Conservation (phyloP, 2,329 filamentous ascomycete species). For the Didymella pinodella region DNA sequence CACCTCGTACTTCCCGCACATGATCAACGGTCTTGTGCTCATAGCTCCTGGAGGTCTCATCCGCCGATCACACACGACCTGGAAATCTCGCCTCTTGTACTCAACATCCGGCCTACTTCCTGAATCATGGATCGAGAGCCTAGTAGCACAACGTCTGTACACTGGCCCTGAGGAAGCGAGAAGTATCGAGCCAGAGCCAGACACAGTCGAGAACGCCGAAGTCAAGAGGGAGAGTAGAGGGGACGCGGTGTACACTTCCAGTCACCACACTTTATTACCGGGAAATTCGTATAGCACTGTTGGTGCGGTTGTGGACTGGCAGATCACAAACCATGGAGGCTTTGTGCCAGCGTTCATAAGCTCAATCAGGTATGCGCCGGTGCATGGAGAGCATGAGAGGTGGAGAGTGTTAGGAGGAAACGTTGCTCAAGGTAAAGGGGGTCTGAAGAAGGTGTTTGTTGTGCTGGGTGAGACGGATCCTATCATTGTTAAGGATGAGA, state of each 20-base stretch:
- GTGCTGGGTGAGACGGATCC: slow-evolving; percentile 72
- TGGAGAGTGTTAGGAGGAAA: slow-evolving; percentile 66
- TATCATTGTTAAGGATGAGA: slow-evolving; percentile 71
- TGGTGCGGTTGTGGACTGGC: slow-evolving; percentile 72
- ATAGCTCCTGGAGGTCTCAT: slow-evolving; percentile 83
- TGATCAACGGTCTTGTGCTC: slow-evolving; percentile 75
- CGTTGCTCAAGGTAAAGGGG: slow-evolving; percentile 42
- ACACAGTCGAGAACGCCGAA: slow-evolving; percentile 30
- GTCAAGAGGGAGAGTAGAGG: slow-evolving; percentile 14
- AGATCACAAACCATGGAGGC: slow-evolving; percentile 70
- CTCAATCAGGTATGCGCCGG: slow-evolving; percentile 73
- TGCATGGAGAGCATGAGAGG: slow-evolving; percentile 68
- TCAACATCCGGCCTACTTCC: slow-evolving; percentile 67
- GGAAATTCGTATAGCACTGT: slow-evolving; percentile 64
- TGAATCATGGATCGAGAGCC: slow-evolving; percentile 60
- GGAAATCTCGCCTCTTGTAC: slow-evolving; percentile 70
- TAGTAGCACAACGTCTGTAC: slow-evolving; percentile 50
- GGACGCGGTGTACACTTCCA: slow-evolving; percentile 36
- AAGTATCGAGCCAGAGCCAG: slow-evolving; percentile 39
- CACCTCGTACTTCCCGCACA: slow-evolving; percentile 70
- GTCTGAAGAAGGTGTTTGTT: slow-evolving; percentile 65
- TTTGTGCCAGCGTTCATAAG: slow-evolving; percentile 76
- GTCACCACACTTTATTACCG: slow-evolving; percentile 56
- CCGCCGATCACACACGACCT: slow-evolving; percentile 67
- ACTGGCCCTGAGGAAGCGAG: slow-evolving; percentile 33